Evolutionary conservation across 305 asterid genomes (phyloP), one percentile per base, ranked within the genome.

Genomic region (Fraxinus ornus): DNA sequence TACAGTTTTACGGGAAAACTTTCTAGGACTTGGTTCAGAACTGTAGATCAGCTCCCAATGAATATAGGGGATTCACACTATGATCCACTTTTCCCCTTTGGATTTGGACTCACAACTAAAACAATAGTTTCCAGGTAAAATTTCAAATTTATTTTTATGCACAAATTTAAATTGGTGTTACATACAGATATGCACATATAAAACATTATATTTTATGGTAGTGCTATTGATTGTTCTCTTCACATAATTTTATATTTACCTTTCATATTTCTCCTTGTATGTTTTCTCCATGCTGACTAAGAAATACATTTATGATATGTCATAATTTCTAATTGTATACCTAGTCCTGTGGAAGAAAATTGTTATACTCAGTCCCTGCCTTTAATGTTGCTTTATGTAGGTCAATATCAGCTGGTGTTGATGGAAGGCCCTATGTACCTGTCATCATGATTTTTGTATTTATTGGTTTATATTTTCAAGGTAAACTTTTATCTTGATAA

Each of bases 11-110:
- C 90, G 2, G 98, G 98, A 68, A 88, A 87, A 79, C 97, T 95
- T 72, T 81, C 97, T 1, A 89, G 91, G 77, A 95, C 95, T 32
- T 95, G 98, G 98, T 93, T 95, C 88, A 91, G 73, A 85, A 92
- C 86, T 15, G 91, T 93, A 1, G 95, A 93, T 82, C 98, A 95
- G 83, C 97, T 95, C 17, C 98, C 98, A 2, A 89, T 95, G 89
- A 92, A 91, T 33, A 85, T 92, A 71, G 97, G 96, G 24, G 98
- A 95, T 86, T 81, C 92, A 15, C 91, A 89, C 80, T 93, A 95
- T 35, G 97, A 95, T 79, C 98, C 98, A 55, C 91, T 95, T 44
- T 95, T 92, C 80, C 97, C 97, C 3, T 88, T 90, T 39, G 98
- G 98, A 77, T 91, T 84, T 77, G 97, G 97, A 41, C 97, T 95